Evolutionary conservation across 805 yeast genomes (phyloP), one percentile per base, ranked within the genome.

Genomic region (Kuraishia ogatae): DNA sequence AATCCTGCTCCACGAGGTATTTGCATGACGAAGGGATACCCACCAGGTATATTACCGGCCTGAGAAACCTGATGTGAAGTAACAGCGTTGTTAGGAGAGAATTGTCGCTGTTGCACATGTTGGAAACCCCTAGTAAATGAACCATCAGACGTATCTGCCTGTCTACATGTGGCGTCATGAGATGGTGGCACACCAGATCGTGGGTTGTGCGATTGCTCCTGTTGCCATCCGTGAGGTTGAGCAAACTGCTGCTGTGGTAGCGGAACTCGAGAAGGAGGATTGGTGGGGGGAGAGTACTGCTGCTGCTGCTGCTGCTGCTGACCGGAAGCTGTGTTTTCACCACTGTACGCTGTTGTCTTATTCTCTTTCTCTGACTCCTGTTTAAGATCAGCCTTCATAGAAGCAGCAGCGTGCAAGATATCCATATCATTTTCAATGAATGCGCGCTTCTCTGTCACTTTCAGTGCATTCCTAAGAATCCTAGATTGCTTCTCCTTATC

Each of bases 321-420:
- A 17, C n/a, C 2, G 43, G 43, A 3, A 10, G 43, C 43, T n/a
- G 8, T n/a, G 39, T 10, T 19, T 26, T 6, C 19, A 5, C 21
- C 11, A 5, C 48, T 47, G 49, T n/a, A n/a, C n/a, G n/a, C n/a
- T n/a, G 21, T 19, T 47, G 24, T 47, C 20, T 13, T 17, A 13
- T 11, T 15, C 19, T 22, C 49, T 22, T 47, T 47, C 19, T 47
- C 19, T 22, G 39, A 7, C 21, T 28, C 29, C 39, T 20, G 10
- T 22, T 50, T 50, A 10, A 50, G 43, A 17, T n/a, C 66, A 11
- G 81, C 81, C 57, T 74, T 76, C 47, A 77, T 70, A 60, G 75
- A 76, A 1, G 82, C 80, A 1, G 76, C 75, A 21, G 72, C 68
- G 28, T 77, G 26, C 19, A 50, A 23, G 29, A 23, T 15, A 39